Evolutionary conservation across 768 basidiomycete species (phyloP).

Genomic region (Mrakia gelida): DNA sequence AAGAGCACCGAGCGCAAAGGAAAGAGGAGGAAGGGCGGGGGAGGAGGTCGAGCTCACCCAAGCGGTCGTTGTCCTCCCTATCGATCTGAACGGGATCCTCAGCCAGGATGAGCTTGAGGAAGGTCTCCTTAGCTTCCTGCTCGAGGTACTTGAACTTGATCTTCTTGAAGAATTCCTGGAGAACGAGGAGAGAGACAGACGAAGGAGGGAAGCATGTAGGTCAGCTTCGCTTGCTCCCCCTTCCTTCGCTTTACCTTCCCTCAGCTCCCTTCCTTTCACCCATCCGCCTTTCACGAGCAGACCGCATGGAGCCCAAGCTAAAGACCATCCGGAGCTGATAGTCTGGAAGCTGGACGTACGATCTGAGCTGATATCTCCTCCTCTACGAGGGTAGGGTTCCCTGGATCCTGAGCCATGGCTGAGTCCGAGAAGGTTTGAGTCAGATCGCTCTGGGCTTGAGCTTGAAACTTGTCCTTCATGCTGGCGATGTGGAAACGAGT

Average conservation of each 20-base stretch:
- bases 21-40: background rate
- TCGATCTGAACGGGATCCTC: constrained; percentile 77
- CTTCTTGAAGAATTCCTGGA: constrained; percentile 52
- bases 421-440: constrained; percentile 29
- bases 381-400: constrained; percentile 29
- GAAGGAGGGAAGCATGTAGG: background rate
- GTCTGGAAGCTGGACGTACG: background rate
- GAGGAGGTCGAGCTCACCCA: constrained; percentile 36
- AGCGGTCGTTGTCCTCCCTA: constrained; percentile 69
- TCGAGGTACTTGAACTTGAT: constrained; percentile 87
- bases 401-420: constrained; percentile 31
- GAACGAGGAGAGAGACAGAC: too few relatives aligned
- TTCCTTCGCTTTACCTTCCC: background rate
- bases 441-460: constrained; percentile 24
- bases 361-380: constrained; percentile 20
- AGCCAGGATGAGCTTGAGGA: constrained; percentile 77
- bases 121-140: constrained; percentile 84
- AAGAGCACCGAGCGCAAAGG: background rate
- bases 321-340: too few relatives aligned
- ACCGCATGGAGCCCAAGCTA: too few relatives aligned
- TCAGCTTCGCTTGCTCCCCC: background rate
- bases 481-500: constrained; percentile 21
- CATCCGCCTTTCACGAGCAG: too few relatives aligned
- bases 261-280: background rate
- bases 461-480: constrained; percentile 30